A percentile compares a stretch with the other conserved stretches of the same genome.
phyloP scores from a whole-genome alignment of 345 rosid genomes.

The Brassica juncea region DNA sequence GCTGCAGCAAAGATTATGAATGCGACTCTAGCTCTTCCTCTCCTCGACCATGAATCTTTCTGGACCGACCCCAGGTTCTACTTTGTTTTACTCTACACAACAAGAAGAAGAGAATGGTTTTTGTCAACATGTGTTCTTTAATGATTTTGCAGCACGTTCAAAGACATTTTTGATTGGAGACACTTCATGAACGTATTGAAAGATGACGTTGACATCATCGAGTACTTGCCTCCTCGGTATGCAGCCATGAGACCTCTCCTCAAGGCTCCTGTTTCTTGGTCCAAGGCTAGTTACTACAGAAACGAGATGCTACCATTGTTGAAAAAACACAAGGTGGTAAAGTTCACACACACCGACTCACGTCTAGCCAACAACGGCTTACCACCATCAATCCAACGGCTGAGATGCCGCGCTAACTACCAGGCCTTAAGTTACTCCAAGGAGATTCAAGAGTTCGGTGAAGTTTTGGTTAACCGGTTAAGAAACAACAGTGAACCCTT shows the following conservation, averaged over 20 bases:
- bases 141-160: conserved; percentile 65
- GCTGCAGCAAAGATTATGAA: conserved; percentile 94
- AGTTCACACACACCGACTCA: conserved; percentile 91
- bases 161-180: conserved; percentile 97
- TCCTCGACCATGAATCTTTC: conserved; percentile 91
- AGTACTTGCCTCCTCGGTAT: conserved; percentile 67
- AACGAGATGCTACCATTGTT: conserved; percentile 62
- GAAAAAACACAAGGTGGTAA: conserved; percentile 76
- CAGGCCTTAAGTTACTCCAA: conserved; percentile 69
- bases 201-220: conserved; percentile 76
- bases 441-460: conserved; percentile 77
- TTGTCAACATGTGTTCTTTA: not conserved
- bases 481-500: conserved; percentile 68
- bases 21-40: conserved; percentile 95
- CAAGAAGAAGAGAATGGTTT: conserved; percentile 3
- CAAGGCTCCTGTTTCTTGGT: conserved; percentile 98
- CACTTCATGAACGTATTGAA: conserved; percentile 70
- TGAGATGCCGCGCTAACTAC: conserved; percentile 93
- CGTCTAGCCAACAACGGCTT: conserved; percentile 87
- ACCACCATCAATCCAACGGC: conserved; percentile 67
- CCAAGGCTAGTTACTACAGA: conserved; percentile 97
- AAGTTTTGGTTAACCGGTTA: conserved; percentile 64
- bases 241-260: conserved; percentile 58
- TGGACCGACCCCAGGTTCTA: conserved; percentile 96
- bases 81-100: conserved; percentile 11